Conservation (phyloP, 1,284 basidiomycete genomes). For the Cryptococcus wingfieldii region DNA sequence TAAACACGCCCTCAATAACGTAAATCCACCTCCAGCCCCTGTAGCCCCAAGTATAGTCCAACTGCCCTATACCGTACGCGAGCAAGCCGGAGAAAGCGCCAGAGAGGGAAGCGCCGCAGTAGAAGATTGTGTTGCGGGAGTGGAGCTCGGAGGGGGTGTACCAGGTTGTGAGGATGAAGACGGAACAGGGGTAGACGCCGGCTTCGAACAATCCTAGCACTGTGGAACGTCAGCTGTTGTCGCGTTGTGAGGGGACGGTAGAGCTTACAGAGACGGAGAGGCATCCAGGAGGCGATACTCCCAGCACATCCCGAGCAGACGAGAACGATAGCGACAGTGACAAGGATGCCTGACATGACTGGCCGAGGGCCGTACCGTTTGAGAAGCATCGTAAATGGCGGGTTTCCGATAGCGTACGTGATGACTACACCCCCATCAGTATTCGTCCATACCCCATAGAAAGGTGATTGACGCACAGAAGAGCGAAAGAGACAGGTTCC, state of each 20-base stretch:
- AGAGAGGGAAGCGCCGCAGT: conserved; percentile 18
- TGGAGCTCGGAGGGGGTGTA: conserved; percentile 23
- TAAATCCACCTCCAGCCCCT: conserved; percentile 33
- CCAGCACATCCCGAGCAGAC: conserved; percentile 20
- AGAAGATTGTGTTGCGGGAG: conserved; percentile 18
- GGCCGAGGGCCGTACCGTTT: conserved; percentile 21
- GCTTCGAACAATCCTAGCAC: conserved; percentile 25
- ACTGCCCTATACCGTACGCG: conserved; percentile 32
- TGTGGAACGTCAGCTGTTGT: background rate
- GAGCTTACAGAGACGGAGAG: conserved; percentile 19
- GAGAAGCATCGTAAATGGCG: conserved; percentile 18
- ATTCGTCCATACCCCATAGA: too few species aligned
- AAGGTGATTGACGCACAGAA: conserved; percentile 18
- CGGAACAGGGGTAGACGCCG: conserved; percentile 20
- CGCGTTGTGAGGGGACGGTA: background rate
- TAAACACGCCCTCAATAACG: conserved; percentile 21
- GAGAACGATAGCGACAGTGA: conserved; percentile 11
- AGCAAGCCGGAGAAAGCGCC: conserved; percentile 34
- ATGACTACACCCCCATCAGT: conserved; percentile 10
- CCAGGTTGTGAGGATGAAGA: conserved; percentile 27
- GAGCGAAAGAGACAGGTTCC: conserved; percentile 26
- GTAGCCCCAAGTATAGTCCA: conserved; percentile 23
- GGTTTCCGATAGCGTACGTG: conserved; percentile 21
- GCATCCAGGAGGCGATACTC: conserved; percentile 22
- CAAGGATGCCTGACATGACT: conserved; percentile 14